Evolutionary conservation across 2,329 filamentous ascomycete genomes (phyloP), one percentile per base, ranked within the genome.

Genomic region (Bipolaris gigantea): DNA sequence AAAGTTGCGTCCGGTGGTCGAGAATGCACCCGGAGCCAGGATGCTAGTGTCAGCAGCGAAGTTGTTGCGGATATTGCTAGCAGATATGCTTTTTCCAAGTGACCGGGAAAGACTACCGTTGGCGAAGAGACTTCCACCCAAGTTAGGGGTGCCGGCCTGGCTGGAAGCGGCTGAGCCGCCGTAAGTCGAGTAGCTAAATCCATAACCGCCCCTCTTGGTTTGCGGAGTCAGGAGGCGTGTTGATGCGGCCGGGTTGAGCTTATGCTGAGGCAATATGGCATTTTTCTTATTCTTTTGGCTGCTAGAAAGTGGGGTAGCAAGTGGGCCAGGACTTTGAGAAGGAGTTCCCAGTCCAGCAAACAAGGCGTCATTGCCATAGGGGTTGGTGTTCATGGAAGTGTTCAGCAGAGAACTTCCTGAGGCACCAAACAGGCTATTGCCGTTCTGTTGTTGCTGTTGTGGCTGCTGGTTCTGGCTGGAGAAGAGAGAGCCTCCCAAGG

Each of bases 111-210:
- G 78, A 68, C 86, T 89, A n/a, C 85, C 81, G 48, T 76, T 76
- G 21, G 66, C 61, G 35, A 73, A 67, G 11, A 73, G 55, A 44
- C 70, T 73, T 34, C 65, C 64, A 33, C 62, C 61, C 34, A 84
- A 83, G 48, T 81, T 85, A 3, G 92, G 91, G 6, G 89, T 92
- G 35, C 89, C 90, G 36, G 89, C 89, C 66, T 94, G 82, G 69
- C 87, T 82, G 4, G 88, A 83, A 19, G 83, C 84, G 9, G 81
- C 85, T 5, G 93, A 92, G 1, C 89, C 92, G 40, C 90, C 91
- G 65, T 96, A 96, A 2, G 88, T 92, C 60, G 92, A 96, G 76
- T 97, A 97, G 2, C 89, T 92, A 73, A 97, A 96, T 2, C 93
- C 93, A 70, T 90, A 97, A 5, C 90, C 91, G 51, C 77, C 78